Percentiles rank a stretch among this genome's conserved stretches.
Conservation (phyloP, 495 filamentous ascomycete species). For the Aspergillus haitiensis region DNA sequence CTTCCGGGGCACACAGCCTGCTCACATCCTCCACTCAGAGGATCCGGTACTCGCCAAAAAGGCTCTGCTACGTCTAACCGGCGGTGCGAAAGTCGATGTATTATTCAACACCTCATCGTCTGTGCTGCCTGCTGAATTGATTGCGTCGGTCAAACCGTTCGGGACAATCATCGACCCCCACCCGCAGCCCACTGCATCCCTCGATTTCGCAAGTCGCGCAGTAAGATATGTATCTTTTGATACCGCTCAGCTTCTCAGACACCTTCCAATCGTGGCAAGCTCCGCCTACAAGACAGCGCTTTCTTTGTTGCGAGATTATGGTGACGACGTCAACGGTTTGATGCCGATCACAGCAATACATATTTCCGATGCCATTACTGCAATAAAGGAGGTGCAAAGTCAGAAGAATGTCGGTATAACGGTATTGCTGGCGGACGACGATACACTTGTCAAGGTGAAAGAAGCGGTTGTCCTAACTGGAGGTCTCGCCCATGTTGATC, state of each 20-base stretch:
- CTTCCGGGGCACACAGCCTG: neutral
- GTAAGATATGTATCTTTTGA: constrained; percentile 4
- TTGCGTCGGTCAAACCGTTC: constrained; percentile 5
- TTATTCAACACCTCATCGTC: neutral
- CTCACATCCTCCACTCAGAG: constrained; percentile 34
- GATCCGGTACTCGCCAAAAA: constrained; percentile 37
- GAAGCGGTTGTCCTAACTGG: neutral
- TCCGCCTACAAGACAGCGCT: neutral
- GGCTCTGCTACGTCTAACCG: constrained; percentile 44
- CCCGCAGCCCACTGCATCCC: neutral
- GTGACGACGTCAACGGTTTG: neutral
- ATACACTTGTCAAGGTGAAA: neutral
- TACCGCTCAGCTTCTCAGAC: neutral
- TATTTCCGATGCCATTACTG: neutral
- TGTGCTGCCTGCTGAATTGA: neutral
- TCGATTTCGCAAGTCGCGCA: neutral
- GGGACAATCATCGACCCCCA: constrained; percentile 5
- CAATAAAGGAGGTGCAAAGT: neutral
- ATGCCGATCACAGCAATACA: neutral
- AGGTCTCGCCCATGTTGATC: neutral
- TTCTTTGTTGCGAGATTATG: neutral
- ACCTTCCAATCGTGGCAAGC: neutral
- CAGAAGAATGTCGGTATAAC: neutral
- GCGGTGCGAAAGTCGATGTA: neutral
- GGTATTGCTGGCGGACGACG: neutral